Conservation (phyloP, 2,329 filamentous ascomycete species). For the Neurospora crassa region DNA sequence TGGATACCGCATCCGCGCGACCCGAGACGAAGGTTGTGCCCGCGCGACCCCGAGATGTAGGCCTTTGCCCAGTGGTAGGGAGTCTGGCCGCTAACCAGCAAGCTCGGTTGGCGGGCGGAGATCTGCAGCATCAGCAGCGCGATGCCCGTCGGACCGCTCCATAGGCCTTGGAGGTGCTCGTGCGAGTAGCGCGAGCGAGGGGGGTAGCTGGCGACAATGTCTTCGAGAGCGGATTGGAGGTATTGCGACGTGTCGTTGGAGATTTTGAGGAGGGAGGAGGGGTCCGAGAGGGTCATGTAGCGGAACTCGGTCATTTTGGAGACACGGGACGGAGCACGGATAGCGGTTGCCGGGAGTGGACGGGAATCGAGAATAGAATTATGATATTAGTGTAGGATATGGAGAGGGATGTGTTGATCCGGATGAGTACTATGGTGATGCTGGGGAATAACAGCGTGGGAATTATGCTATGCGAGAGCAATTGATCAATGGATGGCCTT, state of each 20-base stretch:
- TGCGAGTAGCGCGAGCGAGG: slow-evolving; percentile 26
- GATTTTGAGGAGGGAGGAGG: slow-evolving; percentile 19
- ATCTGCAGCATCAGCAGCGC: slow-evolving; percentile 45
- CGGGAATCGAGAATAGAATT: not conserved
- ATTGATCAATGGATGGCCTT: not conserved
- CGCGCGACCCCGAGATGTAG: slow-evolving; percentile 35
- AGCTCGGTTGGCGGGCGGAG: slow-evolving; percentile 31
- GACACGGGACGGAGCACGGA: not conserved
- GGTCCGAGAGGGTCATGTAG: slow-evolving; percentile 8
- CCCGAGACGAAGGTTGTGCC: slow-evolving; percentile 25
- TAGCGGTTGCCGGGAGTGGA: not conserved
- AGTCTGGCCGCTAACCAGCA: slow-evolving; percentile 32
- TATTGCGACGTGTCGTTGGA: slow-evolving; percentile 20
- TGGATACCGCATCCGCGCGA: slow-evolving; percentile 37
- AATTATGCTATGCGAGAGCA: not conserved
- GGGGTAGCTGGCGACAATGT: slow-evolving; percentile 27
- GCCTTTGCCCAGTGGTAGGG: slow-evolving; percentile 35
- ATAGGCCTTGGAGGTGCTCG: slow-evolving; percentile 35
- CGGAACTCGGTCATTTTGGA: not conserved
- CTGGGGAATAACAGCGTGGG: not conserved
- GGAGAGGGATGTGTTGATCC: not conserved
- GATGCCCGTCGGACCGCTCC: slow-evolving; percentile 44
- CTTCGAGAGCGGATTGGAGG: slow-evolving; percentile 26
- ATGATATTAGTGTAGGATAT: not conserved
- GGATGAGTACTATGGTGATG: not conserved